Percentiles rank a stretch among this genome's conserved stretches.
These are phyloP conservation scores for Phalaenopsis hybrid DNA, from an alignment of 116 monocot genomes.

Conservation along the genomic window DNA sequence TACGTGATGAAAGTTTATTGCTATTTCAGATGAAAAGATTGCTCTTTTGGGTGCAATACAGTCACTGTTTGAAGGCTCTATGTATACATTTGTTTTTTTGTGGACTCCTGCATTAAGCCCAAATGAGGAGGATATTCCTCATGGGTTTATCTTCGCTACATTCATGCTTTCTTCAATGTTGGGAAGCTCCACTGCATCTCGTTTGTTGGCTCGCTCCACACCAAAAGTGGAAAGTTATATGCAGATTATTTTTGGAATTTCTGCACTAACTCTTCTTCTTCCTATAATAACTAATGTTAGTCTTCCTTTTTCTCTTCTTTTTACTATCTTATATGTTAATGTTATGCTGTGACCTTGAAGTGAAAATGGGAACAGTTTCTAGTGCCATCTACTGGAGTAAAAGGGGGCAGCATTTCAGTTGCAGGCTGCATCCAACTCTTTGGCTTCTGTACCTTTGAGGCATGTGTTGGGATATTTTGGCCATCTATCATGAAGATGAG, in stretches of 20 bases:
- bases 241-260: constrained; percentile 81
- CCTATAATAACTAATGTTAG: constrained; percentile 74
- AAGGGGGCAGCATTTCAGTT: constrained; percentile 72
- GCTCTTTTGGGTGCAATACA: constrained; percentile 97
- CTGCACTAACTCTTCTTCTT: constrained; percentile 73
- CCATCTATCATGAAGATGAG: constrained; percentile 99
- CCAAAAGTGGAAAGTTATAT: constrained; percentile 96
- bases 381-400: constrained; percentile 38
- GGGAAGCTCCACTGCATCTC: constrained; percentile 92
- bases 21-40: constrained; percentile 81
- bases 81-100: constrained; percentile 97
- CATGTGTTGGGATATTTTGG: constrained; percentile 96
- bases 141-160: constrained; percentile 97
- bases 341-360: neutral
- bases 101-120: constrained; percentile 98
- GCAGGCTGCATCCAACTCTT: constrained; percentile 72
- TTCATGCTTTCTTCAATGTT: constrained; percentile 99
- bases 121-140: constrained; percentile 93
- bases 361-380: constrained; percentile 47
- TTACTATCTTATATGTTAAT: neutral
- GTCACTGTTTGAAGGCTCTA: constrained; percentile 94
- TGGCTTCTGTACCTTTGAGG: constrained; percentile 93
- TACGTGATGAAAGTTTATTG: neutral
- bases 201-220: constrained; percentile 55
- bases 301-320: neutral